phyloP scores from a whole-genome alignment of 306 rosid genomes.

The Parietaria judaica region DNA sequence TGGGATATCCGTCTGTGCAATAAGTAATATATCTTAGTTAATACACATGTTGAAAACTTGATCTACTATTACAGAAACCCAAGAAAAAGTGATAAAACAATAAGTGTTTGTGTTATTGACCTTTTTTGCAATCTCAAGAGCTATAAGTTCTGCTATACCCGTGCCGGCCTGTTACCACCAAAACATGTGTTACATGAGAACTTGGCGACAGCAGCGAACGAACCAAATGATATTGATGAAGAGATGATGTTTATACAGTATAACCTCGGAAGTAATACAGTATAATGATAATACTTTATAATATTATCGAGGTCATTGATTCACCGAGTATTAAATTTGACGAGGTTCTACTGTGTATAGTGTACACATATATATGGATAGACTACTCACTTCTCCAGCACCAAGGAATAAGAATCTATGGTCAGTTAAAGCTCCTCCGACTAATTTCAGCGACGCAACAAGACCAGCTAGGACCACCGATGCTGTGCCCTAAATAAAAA shows the following conservation, averaged over 20 bases:
- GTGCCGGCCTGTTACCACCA: slow-evolving; percentile 91
- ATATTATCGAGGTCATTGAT: no score
- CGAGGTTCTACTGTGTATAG: no score
- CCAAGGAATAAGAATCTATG: slow-evolving; percentile 87
- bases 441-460: slow-evolving; percentile 54
- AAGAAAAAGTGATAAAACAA: not conserved
- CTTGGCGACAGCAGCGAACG: not conserved
- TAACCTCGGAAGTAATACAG: no score
- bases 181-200: slow-evolving; percentile 25
- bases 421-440: slow-evolving; percentile 69
- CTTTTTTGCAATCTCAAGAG: slow-evolving; percentile 88
- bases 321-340: no score
- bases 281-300: no score
- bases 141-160: slow-evolving; percentile 94
- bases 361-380: not conserved
- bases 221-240: not conserved
- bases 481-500: slow-evolving; percentile 77
- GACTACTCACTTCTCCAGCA: slow-evolving; percentile 78
- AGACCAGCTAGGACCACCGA: slow-evolving; percentile 95
- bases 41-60: not conserved
- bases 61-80: not conserved
- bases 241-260: not conserved
- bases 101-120: slow-evolving; percentile 24
- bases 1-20: slow-evolving; percentile 64
- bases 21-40: slow-evolving; percentile 12